Evolutionary conservation across 495 filamentous ascomycete genomes (phyloP).

Genomic region (Parachaetomium inaequale): DNA sequence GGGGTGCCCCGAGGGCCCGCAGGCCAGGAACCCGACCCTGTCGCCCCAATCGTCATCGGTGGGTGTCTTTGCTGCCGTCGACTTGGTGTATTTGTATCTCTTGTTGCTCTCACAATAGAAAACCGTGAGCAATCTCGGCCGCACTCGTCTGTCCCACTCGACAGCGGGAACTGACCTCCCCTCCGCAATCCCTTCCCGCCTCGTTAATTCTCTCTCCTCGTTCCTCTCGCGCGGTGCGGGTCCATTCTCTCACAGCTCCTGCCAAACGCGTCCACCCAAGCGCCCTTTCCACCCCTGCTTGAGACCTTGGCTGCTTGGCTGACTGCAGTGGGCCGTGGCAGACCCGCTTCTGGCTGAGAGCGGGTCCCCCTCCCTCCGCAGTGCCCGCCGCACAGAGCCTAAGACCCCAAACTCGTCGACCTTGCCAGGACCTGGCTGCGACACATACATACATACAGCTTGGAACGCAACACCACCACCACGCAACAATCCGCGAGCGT

Average conservation of each 20-base stretch:
- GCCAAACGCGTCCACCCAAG: slow-evolving; percentile 9
- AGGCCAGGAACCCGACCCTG: background rate
- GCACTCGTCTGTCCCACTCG: background rate
- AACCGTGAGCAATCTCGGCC: background rate
- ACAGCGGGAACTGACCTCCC: background rate
- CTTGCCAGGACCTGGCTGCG: slow-evolving; percentile 1
- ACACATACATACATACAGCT: no score
- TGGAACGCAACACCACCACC: slow-evolving; percentile 4
- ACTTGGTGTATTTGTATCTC: background rate
- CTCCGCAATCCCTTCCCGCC: background rate
- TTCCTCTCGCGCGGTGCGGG: background rate
- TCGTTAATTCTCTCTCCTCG: background rate
- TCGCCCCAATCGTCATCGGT: background rate
- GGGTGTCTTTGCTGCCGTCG: background rate
- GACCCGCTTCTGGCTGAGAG: slow-evolving; percentile 14
- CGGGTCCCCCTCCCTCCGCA: slow-evolving; percentile 12
- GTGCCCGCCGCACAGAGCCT: no score
- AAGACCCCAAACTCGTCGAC: slow-evolving; percentile 11
- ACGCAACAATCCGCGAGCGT: background rate
- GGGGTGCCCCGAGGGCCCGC: no score
- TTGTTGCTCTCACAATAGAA: background rate
- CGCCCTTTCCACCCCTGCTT: slow-evolving; percentile 6
- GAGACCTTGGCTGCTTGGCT: slow-evolving; percentile 5
- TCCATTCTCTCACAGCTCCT: slow-evolving; percentile 2
- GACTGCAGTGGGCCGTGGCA: background rate